Evolutionary conservation across 805 yeast species (phyloP).

Genomic region (Starmerella stigmatis): DNA sequence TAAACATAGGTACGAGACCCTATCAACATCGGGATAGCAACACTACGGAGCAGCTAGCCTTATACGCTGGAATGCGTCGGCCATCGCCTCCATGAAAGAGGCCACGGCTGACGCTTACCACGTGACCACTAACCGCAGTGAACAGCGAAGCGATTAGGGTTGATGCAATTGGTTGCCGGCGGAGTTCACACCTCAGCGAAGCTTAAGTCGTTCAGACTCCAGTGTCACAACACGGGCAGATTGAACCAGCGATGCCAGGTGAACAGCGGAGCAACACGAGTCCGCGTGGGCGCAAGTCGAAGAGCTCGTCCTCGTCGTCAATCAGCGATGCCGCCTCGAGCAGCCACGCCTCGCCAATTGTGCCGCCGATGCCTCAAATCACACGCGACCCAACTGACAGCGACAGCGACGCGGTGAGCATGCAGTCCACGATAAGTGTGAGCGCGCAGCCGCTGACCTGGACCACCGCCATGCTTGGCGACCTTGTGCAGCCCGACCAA

Average conservation of each 20-base stretch:
- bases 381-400: slow-evolving; percentile 12
- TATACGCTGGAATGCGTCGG: no score
- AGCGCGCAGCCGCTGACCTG: slow-evolving; percentile 15
- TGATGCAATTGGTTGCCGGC: not conserved
- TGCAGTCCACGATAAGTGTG: slow-evolving; percentile 13
- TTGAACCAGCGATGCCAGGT: not conserved
- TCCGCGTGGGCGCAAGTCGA: slow-evolving; percentile 3
- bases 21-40: no score
- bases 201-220: not conserved
- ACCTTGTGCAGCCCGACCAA: slow-evolving; percentile 68
- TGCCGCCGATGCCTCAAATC: not conserved
- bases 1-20: no score
- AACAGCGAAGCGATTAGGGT: slow-evolving; percentile 3
- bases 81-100: no score
- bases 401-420: slow-evolving; percentile 22
- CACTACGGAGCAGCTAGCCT: no score
- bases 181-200: not conserved
- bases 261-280: slow-evolving; percentile 3
- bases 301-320: not conserved
- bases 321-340: not conserved
- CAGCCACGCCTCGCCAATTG: not conserved
- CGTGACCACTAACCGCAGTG: slow-evolving; percentile 5
- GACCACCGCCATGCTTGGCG: slow-evolving; percentile 44
- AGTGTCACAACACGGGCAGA: not conserved
- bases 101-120: no score